Evolutionary conservation across 169 alveolate species (phyloP), one percentile per base, ranked within the genome.

Genomic region (Eimeria mitis): DNA sequence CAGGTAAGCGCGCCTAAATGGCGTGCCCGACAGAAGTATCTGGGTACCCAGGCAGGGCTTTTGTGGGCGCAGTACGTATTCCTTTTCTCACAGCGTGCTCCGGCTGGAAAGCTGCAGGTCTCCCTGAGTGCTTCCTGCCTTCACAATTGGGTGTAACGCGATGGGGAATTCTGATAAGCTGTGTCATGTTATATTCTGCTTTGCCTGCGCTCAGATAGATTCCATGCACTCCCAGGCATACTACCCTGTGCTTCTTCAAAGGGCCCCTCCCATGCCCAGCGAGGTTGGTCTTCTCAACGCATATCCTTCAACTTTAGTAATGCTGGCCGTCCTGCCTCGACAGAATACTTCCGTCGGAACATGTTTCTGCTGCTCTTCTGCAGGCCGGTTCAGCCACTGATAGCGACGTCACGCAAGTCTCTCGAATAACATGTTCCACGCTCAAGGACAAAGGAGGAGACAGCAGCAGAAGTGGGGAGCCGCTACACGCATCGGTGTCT

Each of bases 181-280:
- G 47, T 28, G 44, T 78, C 11, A n/a, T 78, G n/a, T 28, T 42
- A 47, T 78, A 37, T 19, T 83, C n/a, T 4, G 28, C 56, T 56
- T 7, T 6, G 47, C 54, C 6, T 63, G 31, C 6, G 52, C 75
- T n/a, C 91, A 91, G 95, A 75, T 92, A 8, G 96, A 92, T 63
- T 79, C 89, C 63, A 92, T 83, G 96, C 96, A 88, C 94, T 79
- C 89, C 44, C 96, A 92, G 54, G 96, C 96, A 78, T 75, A 79
- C 73, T 92, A 92, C 78, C 96, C 96, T 54, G 96, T 92, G 71
- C 88, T 92, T 31, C 94, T 92, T 31, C 96, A 92, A 42, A 79
- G 96, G 40, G 96, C 96, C 44, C 90, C 89, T 56, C 85, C 95
- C 28, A 47, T 47, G 91, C 94, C 94, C 11, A 61, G 37, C 76